Base-by-base conservation (phyloP, 2,329 filamentous ascomycete species). In the Curvularia hawaiiensis region DNA sequence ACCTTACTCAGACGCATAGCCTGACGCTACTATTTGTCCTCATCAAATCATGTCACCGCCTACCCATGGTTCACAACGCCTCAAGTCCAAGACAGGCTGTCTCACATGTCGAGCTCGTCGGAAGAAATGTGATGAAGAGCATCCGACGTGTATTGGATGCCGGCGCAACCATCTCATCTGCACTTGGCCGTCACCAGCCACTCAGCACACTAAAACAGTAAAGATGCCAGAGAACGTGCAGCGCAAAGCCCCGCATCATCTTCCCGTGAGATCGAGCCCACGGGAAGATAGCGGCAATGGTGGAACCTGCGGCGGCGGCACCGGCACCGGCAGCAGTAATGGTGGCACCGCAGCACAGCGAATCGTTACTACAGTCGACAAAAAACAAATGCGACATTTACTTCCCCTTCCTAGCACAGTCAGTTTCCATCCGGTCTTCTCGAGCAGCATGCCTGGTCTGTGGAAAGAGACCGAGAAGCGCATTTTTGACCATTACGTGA, bases 261-360 rank as follows among this genome's bases (percentile, higher is more conserved):
- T 16, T 28, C 24, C 24, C 24, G 22, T 44, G 16, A 24, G 24
- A 44, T 44, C 12, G 41, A 44, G 22, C 16, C 14, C 26, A 12
- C 22, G 24, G 24, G 41, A 16, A 44, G 22, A 24, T 14, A 24
- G 41, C n/a, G 24, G 14, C 24, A 18, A 18, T 38, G 41, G 30
- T 31, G 30, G 30, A 31, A 31, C 30, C 9, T 10, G 41, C 22
- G 14, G 40, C 40, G 22, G n/a, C 22, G 33, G 22, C 33, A 38
- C 11, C 20, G 24, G 16, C 12, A 26, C 11, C 20, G 24, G 16
- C 12, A 26, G 10, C 16, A 20, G 9, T 31, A 12, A 31, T 12
- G 30, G 30, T 31, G 4, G 33, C 35, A 50, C 31, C 9, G 10
- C 86, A 86, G 66, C 88, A 89, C 8, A 84, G 79, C 9, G 85